Percentiles rank a stretch among this genome's conserved stretches.
phyloP scores from a whole-genome alignment of 139 green algal genomes.

The Gonium pectorale region DNA sequence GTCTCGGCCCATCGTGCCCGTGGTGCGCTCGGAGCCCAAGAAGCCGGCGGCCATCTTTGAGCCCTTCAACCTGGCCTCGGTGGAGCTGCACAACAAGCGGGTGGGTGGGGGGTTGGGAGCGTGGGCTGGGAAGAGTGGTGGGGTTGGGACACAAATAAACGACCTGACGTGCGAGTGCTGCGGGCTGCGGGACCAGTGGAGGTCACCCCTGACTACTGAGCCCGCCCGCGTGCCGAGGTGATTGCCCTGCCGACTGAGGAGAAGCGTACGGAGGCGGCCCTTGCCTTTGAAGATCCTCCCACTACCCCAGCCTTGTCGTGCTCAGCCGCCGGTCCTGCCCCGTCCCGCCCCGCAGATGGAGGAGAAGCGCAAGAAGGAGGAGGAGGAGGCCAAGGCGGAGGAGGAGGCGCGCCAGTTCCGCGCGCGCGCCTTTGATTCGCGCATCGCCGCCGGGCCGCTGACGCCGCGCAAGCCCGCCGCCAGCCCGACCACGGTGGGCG shows the following conservation, averaged over 20 bases:
- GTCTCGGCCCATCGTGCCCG: slow-evolving; percentile 44
- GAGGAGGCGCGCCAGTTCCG: slow-evolving; percentile 48
- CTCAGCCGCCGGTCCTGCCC: too few species aligned
- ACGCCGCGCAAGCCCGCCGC: slow-evolving; percentile 43
- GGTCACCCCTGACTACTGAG: too few species aligned
- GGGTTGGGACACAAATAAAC: too few species aligned
- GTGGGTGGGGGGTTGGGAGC: too few species aligned
- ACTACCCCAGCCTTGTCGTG: too few species aligned
- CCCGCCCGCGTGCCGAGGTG: too few species aligned
- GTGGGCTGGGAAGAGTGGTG: neutral
- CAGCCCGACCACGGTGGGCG: slow-evolving; percentile 15
- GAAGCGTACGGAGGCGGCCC: too few species aligned
- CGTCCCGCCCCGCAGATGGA: too few species aligned
- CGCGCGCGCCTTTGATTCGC: slow-evolving; percentile 25
- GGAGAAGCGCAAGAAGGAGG: slow-evolving; percentile 21
- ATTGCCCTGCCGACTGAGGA: too few species aligned
- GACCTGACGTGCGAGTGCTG: too few species aligned
- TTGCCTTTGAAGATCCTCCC: too few species aligned
- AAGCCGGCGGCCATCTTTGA: slow-evolving; percentile 46
- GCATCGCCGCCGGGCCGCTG: neutral
- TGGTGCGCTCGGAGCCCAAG: slow-evolving; percentile 37
- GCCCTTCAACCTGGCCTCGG: slow-evolving; percentile 53
- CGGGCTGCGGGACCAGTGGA: too few species aligned
- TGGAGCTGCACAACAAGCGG: slow-evolving; percentile 41
- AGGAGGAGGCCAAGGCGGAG: slow-evolving; percentile 13